Evolutionary conservation across 2,329 filamentous ascomycete species (phyloP), one percentile per base, ranked within the genome.

Genomic region (Epichloe sp.): DNA sequence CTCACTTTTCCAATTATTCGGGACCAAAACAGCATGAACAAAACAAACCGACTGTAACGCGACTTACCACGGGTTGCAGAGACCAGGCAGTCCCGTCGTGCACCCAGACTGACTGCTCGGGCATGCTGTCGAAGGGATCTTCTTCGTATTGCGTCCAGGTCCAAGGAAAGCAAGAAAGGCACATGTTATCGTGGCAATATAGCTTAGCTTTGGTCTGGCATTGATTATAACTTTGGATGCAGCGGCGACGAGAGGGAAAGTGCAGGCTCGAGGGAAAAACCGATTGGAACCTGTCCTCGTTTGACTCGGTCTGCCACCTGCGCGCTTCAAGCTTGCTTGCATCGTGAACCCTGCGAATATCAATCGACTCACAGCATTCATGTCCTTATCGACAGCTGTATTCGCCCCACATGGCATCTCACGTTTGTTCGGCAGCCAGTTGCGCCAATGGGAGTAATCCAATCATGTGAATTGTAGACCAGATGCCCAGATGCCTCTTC

Each of bases 121-220:
- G 67, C 57, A 69, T 56, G 26, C 56, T 53, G 44, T 70, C 68
- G 12, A 67, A 48, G 5, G 66, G 61, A 52, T 69, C 67, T 53
- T 69, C 67, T 53, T 73, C 68, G 35, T 72, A 70, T 53, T 77
- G 73, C 60, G 61, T 73, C 67, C 62, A 75, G 53, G 61, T 75
- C 73, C 61, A 72, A 0, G 74, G 70, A 62, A 76, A 78, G 58
- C 73, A 77, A 5, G 72, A 69, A n/a, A 77, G 65, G 58, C 76
- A 80, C 76, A 79, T 79, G 45, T n/a, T 38, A 49, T 19, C 17
- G 35, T 49, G 10, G n/a, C 31, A 37, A 15, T 12, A 10, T 10
- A 41, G 41, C 37, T 38, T 38, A 21, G 26, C 15, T 11, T 8
- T 38, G 36, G 36, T 5, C 14, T 4, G 19, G 44, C 26, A 19